phyloP scores from a whole-genome alignment of 2,329 filamentous ascomycete species.

The Hysterium pulicare region DNA sequence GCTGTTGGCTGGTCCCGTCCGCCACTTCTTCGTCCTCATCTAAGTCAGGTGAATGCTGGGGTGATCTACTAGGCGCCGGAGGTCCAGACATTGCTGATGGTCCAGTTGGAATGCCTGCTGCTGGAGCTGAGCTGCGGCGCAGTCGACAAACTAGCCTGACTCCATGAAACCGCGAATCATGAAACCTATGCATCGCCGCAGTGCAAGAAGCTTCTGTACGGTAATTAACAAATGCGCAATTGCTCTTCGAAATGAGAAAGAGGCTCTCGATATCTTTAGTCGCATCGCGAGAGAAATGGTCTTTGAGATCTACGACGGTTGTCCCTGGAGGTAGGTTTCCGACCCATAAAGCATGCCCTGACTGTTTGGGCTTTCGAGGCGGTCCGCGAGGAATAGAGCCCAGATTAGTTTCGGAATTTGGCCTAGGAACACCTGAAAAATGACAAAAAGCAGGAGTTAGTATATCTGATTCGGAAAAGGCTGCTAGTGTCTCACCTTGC shows the following conservation, averaged over 20 bases:
- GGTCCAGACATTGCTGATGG: conserved; percentile 47
- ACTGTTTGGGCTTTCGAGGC: conserved; percentile 63
- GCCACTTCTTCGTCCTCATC: conserved; percentile 13
- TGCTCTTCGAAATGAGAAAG: conserved; percentile 94
- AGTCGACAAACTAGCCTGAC: conserved; percentile 82
- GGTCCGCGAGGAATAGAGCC: conserved; percentile 55
- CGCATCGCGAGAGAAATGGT: conserved; percentile 81
- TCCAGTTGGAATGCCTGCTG: conserved; percentile 52
- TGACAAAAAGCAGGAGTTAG: not conserved
- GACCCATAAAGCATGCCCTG: conserved; percentile 91
- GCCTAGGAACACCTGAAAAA: conserved; percentile 15
- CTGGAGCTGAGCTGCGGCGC: conserved; percentile 54
- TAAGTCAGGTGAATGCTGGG: conserved; percentile 23
- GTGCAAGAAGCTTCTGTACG: conserved; percentile 73
- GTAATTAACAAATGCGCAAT: conserved; percentile 96
- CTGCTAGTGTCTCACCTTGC: conserved; percentile 28
- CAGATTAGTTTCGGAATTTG: conserved; percentile 15
- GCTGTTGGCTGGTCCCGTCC: not conserved
- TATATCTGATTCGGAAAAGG: not conserved
- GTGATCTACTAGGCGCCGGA: conserved; percentile 21
- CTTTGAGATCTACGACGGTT: conserved; percentile 77
- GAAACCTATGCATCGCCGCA: conserved; percentile 75
- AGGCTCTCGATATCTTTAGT: conserved; percentile 76
- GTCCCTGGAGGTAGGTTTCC: conserved; percentile 87
- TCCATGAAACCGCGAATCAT: conserved; percentile 85